Percentiles rank a stretch among this genome's conserved stretches.
Evolutionary conservation across 176 grass and related monocot genomes (phyloP).

Genomic region (Carex scoparia): DNA sequence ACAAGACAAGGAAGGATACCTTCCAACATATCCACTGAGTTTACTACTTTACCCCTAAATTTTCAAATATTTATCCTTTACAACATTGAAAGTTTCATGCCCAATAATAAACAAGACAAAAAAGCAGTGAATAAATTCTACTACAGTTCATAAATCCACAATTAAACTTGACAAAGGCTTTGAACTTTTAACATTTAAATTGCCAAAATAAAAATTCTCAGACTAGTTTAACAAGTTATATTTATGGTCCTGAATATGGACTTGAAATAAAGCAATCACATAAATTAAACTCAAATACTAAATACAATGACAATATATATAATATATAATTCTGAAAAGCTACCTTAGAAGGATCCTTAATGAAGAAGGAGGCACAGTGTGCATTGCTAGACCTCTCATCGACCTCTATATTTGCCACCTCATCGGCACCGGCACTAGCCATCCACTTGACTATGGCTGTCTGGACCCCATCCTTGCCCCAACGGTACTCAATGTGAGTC

Average conservation of each 20-base stretch:
- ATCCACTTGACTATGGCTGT: constrained; percentile 63
- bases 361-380: constrained; percentile 70
- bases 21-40: background rate
- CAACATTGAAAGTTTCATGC: background rate
- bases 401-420: constrained; percentile 38
- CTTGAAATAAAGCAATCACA: background rate
- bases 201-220: background rate
- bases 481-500: constrained; percentile 79
- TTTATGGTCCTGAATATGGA: background rate
- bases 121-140: background rate
- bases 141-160: background rate
- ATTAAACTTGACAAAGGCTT: background rate
- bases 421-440: constrained; percentile 18
- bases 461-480: constrained; percentile 68
- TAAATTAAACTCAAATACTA: constrained; percentile 12
- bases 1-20: background rate
- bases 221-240: background rate
- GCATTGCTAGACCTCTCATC: constrained; percentile 64
- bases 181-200: background rate
- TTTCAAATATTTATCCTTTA: background rate
- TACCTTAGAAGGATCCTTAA: constrained; percentile 72
- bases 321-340: background rate
- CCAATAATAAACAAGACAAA: background rate
- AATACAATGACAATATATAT: background rate
- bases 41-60: background rate